Conservation (phyloP, 2,329 filamentous ascomycete species). For the Elsinoe ampelina region DNA sequence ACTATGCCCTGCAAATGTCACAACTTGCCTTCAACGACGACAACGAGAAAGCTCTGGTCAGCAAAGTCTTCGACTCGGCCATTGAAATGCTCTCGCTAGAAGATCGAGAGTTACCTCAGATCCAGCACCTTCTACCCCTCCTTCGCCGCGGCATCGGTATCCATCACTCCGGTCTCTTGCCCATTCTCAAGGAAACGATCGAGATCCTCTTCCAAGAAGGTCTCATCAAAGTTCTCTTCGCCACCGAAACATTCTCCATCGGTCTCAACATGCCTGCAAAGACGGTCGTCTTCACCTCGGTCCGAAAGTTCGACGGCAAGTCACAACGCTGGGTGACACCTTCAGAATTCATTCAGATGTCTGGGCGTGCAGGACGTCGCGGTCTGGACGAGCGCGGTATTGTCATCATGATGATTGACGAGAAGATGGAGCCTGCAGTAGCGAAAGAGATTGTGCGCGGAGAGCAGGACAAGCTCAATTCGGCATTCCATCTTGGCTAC, state of each 20-base stretch:
- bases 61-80: conserved; percentile 86
- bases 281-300: conserved; percentile 96
- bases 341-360: conserved; percentile 98
- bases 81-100: conserved; percentile 88
- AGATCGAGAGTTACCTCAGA: conserved; percentile 80
- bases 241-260: conserved; percentile 97
- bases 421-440: conserved; percentile 88
- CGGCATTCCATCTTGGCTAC: conserved; percentile 94
- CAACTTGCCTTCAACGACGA: conserved; percentile 91
- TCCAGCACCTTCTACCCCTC: conserved; percentile 79
- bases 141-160: conserved; percentile 89
- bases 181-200: conserved; percentile 96
- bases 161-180: conserved; percentile 89
- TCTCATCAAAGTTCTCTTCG: conserved; percentile 93
- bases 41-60: conserved; percentile 87
- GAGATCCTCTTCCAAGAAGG: conserved; percentile 98
- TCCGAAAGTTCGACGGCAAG: conserved; percentile 87
- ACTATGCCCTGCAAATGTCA: conserved; percentile 77
- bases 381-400: conserved; percentile 96
- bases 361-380: conserved; percentile 88
- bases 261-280: conserved; percentile 98
- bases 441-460: conserved; percentile 93
- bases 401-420: conserved; percentile 99
- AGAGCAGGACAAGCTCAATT: conserved; percentile 94
- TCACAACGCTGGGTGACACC: conserved; percentile 75